Evolutionary conservation across 768 basidiomycete genomes (phyloP).

Genomic region (Russula abietina): DNA sequence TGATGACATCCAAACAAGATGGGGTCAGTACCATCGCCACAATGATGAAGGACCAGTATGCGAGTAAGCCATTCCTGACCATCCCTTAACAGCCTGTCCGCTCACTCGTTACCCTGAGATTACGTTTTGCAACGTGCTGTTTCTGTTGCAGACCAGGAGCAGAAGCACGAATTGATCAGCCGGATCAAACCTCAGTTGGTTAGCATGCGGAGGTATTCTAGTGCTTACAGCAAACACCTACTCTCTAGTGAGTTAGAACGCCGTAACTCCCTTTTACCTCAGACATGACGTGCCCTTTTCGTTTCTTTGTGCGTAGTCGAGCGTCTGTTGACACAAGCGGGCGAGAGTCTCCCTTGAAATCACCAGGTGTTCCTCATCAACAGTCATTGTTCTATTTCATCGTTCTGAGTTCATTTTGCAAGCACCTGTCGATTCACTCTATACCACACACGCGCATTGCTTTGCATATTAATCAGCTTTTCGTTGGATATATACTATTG

Average conservation of each 20-base stretch:
- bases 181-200: slow-evolving; percentile 62
- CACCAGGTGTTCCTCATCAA: background rate
- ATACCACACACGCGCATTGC: slow-evolving; percentile 15
- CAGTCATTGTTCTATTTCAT: slow-evolving; percentile 8
- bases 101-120: slow-evolving; percentile 40
- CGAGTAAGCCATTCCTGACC: slow-evolving; percentile 49
- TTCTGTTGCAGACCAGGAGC: slow-evolving; percentile 59
- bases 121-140: slow-evolving; percentile 83
- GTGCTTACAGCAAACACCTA: slow-evolving; percentile 74
- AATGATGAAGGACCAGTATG: slow-evolving; percentile 84
- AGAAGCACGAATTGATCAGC: slow-evolving; percentile 57
- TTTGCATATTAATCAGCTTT: slow-evolving; percentile 21
- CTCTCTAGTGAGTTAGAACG: slow-evolving; percentile 54
- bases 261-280: slow-evolving; percentile 15
- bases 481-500: slow-evolving; percentile 20
- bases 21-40: slow-evolving; percentile 61
- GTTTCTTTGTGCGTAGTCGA: slow-evolving; percentile 46
- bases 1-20: slow-evolving; percentile 59
- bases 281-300: background rate
- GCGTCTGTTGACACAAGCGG: slow-evolving; percentile 41
- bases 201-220: slow-evolving; percentile 65
- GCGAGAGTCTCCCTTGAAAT: slow-evolving; percentile 17
- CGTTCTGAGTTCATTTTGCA: slow-evolving; percentile 10
- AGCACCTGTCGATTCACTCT: slow-evolving; percentile 18
- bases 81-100: background rate